A percentile compares a stretch with the other conserved stretches of the same genome.
Conservation (phyloP, 2,329 filamentous ascomycete species). For the Thelonectria rubi region DNA sequence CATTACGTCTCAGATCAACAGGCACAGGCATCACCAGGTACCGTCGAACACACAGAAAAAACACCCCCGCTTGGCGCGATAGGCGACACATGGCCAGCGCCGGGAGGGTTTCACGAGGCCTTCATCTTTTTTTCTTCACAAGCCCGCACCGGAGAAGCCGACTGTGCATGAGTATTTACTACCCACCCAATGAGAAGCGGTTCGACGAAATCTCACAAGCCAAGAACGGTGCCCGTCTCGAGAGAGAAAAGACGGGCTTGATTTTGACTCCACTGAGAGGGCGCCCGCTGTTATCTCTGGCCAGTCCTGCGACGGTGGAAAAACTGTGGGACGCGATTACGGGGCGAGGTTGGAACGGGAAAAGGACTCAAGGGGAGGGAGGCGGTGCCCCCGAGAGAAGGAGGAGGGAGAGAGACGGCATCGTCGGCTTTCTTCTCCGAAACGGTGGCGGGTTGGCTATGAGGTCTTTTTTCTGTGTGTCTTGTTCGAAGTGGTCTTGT, state of each 20-base stretch:
- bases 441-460: conserved; percentile 1
- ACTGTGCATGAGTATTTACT: too few relatives aligned
- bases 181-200: too few relatives aligned
- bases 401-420: conserved; percentile 14
- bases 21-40: neutral
- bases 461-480: conserved; percentile 25
- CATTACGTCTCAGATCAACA: neutral
- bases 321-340: conserved; percentile 17
- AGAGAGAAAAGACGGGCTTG: too few relatives aligned
- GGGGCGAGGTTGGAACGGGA: neutral
- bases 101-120: neutral
- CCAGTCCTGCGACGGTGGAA: conserved; percentile 1
- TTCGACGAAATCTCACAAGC: too few relatives aligned
- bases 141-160: conserved; percentile 12
- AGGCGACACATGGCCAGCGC: conserved; percentile 23
- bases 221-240: too few relatives aligned
- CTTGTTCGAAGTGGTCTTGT: neutral
- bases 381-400: conserved; percentile 20
- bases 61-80: conserved; percentile 26
- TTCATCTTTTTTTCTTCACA: neutral
- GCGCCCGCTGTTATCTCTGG: conserved; percentile 26
- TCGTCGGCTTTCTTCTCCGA: conserved; percentile 28
- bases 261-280: conserved; percentile 16
- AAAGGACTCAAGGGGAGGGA: conserved; percentile 8
- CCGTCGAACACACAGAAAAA: neutral